Conservation (phyloP, 805 yeast genomes). For the Maudiozyma bulderi region DNA sequence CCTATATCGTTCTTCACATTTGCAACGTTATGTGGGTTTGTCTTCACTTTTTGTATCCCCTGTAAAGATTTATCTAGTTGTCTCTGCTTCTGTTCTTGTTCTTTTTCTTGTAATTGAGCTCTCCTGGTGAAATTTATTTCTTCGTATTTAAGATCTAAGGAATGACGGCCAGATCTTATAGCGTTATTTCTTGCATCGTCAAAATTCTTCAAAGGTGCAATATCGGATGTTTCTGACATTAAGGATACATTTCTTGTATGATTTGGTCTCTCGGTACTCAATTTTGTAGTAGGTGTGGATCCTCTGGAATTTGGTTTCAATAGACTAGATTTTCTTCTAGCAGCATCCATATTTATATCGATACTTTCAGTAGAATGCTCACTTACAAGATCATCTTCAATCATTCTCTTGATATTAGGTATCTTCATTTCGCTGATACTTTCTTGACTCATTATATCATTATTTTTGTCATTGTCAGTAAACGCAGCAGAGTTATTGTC, state of each 20-base stretch:
- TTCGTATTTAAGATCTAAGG: slow-evolving; percentile 24
- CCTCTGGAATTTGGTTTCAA: background rate
- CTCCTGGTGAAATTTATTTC: slow-evolving; percentile 11
- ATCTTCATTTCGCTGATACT: background rate
- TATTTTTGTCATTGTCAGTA: background rate
- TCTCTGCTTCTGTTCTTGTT: slow-evolving; percentile 7
- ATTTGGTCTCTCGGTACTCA: background rate
- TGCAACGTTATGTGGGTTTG: background rate
- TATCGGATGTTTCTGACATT: background rate
- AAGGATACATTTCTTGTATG: background rate
- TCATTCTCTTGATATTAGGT: background rate
- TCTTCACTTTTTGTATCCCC: background rate
- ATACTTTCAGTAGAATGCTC: slow-evolving; percentile 24
- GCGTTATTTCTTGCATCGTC: background rate
- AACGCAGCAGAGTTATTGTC: background rate
- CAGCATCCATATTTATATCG: slow-evolving; percentile 15
- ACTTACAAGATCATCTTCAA: slow-evolving; percentile 4
- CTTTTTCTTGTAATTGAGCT: slow-evolving; percentile 17
- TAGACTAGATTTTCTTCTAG: background rate
- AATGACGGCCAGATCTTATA: slow-evolving; percentile 7
- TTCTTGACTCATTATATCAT: background rate
- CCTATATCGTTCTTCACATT: background rate
- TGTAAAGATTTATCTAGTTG: background rate
- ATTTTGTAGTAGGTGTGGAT: background rate
- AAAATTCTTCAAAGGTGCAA: background rate